Evolutionary conservation across 2,329 filamentous ascomycete genomes (phyloP), one percentile per base, ranked within the genome.

Genomic region (Verticillium klebahnii): DNA sequence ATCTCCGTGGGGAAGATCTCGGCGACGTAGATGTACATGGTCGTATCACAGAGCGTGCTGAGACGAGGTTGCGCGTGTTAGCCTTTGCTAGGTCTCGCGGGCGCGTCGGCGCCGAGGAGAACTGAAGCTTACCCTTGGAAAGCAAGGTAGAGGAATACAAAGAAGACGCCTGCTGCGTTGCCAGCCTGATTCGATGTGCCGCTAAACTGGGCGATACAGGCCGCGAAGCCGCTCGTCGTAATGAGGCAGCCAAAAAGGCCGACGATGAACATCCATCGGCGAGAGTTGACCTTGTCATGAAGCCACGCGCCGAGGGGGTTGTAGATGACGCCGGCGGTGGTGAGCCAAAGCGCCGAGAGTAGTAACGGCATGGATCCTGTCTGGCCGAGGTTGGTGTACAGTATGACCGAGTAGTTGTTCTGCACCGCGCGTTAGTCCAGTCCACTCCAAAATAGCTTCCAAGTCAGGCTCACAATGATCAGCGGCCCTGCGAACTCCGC

Each of bases 401-500:
- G 67, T 7, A 76, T 71, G 8, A 76, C 74, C 0, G 73, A 65
- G 7, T 76, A 76, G 62, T 76, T 78, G 65, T 82, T 82, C 78
- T 80, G 31, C 9, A 17, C 8, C 17, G 5, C 17, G 5, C 7
- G 54, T 57, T 23, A 52, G 40, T 36, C 36, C 55, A 5, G 6
- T 31, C 9, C 9, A 50, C 19, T 57, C 12, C n/a, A 54, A 11
- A 25, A 4, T 2, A 56, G 32, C 15, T 60, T n/a, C 4, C 3
- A 25, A 19, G 2, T 19, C 52, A 5, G 15, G 74, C 78, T 69
- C 61, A 81, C 79, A 60, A 83, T 82, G 17, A 83, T 79, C 1
- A 83, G 71, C 12, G 80, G 79, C 0, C 81, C 81, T n/a, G 76
- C 79, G 66, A 82, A 83, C 60, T 83, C 80, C 2, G 80, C 80